Conservation (phyloP, 1,284 basidiomycete genomes). For the Xerocomus nothofagi region DNA sequence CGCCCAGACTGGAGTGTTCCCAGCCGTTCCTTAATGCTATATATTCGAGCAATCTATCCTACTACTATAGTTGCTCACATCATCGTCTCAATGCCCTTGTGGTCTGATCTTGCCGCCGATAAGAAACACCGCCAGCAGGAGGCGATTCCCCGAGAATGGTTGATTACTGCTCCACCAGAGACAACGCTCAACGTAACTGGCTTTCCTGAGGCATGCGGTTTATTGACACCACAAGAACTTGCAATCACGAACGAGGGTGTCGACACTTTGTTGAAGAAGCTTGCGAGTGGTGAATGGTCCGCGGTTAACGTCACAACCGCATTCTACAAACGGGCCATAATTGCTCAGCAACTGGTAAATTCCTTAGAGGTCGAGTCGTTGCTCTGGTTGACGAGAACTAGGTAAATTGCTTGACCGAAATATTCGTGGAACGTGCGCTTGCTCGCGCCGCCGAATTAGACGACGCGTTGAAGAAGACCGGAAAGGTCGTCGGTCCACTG, state of each 20-base stretch:
- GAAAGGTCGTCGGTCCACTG: slow-evolving; percentile 54
- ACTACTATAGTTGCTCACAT: not conserved
- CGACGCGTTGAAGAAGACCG: slow-evolving; percentile 43
- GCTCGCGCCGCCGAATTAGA: slow-evolving; percentile 54
- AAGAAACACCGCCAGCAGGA: slow-evolving; percentile 46
- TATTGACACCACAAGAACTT: slow-evolving; percentile 48
- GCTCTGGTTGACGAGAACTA: slow-evolving; percentile 31
- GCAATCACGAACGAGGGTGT: slow-evolving; percentile 52
- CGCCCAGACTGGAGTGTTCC: slow-evolving; percentile 4
- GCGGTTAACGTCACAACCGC: slow-evolving; percentile 51
- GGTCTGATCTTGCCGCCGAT: slow-evolving; percentile 43
- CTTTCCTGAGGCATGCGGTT: slow-evolving; percentile 44
- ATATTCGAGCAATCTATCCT: slow-evolving; percentile 6
- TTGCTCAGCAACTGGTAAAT: slow-evolving; percentile 59
- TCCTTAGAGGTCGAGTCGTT: not conserved
- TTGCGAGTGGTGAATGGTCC: slow-evolving; percentile 42
- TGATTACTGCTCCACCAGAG: slow-evolving; percentile 36
- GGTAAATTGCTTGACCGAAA: slow-evolving; percentile 57
- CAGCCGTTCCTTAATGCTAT: slow-evolving; percentile 4
- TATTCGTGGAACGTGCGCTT: slow-evolving; percentile 54
- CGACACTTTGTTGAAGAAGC: slow-evolving; percentile 38
- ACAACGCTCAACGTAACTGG: slow-evolving; percentile 42
- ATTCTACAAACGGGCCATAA: slow-evolving; percentile 58
- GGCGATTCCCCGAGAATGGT: slow-evolving; percentile 51
- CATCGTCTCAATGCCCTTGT: slow-evolving; percentile 31